Conservation (phyloP, 2,329 filamentous ascomycete species). For the Paramyrothecium sp. region DNA sequence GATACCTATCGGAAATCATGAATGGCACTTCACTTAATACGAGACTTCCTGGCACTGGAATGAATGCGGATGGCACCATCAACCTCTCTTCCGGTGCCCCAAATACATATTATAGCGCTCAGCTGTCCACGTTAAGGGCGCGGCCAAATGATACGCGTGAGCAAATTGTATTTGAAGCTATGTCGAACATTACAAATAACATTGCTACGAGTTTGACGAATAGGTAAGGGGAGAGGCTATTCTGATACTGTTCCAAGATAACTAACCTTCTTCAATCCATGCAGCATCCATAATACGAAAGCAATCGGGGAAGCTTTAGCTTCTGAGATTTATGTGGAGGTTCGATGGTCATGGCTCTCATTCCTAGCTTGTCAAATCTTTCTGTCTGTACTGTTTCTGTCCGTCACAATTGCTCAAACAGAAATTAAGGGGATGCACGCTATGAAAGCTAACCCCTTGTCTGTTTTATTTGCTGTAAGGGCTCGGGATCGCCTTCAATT, state of each 20-base stretch:
- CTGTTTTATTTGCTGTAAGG: not conserved
- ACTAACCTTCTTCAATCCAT: not conserved
- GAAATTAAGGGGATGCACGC: not conserved
- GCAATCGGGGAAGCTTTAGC: not conserved
- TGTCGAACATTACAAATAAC: not conserved
- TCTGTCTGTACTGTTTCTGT: not conserved
- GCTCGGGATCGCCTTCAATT: not conserved
- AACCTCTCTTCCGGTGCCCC: too few species aligned
- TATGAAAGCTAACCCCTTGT: not conserved
- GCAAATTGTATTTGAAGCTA: not conserved
- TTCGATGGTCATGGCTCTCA: not conserved
- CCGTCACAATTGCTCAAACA: not conserved
- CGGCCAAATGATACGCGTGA: not conserved
- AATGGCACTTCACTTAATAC: too few species aligned
- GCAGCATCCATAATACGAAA: not conserved
- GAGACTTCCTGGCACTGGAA: too few species aligned
- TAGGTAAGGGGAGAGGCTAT: not conserved
- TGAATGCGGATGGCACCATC: too few species aligned
- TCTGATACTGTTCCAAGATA: not conserved
- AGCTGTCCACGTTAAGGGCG: too few species aligned
- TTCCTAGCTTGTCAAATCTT: not conserved
- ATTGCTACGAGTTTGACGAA: not conserved
- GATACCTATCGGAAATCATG: too few species aligned
- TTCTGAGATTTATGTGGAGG: not conserved
- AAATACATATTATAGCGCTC: too few species aligned